Percentiles rank a stretch among this genome's conserved stretches.
phyloP scores from a whole-genome alignment of 768 basidiomycete species.

The Cubamyces lactineus region DNA sequence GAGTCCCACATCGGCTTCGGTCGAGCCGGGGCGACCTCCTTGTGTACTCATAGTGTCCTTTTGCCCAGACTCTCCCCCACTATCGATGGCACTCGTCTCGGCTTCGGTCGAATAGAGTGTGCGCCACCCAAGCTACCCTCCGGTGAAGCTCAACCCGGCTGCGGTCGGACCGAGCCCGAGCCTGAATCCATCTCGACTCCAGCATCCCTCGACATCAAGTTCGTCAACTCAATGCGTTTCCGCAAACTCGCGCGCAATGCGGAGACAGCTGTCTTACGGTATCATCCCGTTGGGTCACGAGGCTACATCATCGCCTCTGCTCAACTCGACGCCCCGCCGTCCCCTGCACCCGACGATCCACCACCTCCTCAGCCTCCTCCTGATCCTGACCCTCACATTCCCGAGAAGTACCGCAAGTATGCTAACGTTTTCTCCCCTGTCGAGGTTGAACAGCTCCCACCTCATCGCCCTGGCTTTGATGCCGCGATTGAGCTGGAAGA shows the following conservation, averaged over 20 bases:
- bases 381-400: background rate
- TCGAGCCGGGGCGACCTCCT: background rate
- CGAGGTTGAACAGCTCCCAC: slow-evolving; percentile 37
- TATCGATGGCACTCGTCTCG: slow-evolving; percentile 3
- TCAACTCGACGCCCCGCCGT: background rate
- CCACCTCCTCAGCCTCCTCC: slow-evolving; percentile 1
- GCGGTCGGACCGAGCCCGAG: background rate
- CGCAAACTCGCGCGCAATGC: background rate
- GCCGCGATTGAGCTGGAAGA: slow-evolving; percentile 39
- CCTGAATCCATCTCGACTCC: background rate
- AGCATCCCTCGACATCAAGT: background rate
- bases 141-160: slow-evolving; percentile 2
- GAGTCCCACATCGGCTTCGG: slow-evolving; percentile 5
- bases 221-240: slow-evolving; percentile 2
- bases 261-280: background rate
- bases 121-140: background rate
- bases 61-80: background rate
- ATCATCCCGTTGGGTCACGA: slow-evolving; percentile 3
- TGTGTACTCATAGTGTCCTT: background rate
- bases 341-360: background rate
- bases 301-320: slow-evolving; percentile 4
- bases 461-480: slow-evolving; percentile 39
- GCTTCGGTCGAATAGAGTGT: slow-evolving; percentile 7
- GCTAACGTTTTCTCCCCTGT: slow-evolving; percentile 33
- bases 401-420: slow-evolving; percentile 32